A percentile compares a stretch with the other conserved stretches of the same genome.
These are phyloP conservation scores for Houttuynia cordata DNA, from an alignment of 164 flowering plant species.

Conservation along the genomic window DNA sequence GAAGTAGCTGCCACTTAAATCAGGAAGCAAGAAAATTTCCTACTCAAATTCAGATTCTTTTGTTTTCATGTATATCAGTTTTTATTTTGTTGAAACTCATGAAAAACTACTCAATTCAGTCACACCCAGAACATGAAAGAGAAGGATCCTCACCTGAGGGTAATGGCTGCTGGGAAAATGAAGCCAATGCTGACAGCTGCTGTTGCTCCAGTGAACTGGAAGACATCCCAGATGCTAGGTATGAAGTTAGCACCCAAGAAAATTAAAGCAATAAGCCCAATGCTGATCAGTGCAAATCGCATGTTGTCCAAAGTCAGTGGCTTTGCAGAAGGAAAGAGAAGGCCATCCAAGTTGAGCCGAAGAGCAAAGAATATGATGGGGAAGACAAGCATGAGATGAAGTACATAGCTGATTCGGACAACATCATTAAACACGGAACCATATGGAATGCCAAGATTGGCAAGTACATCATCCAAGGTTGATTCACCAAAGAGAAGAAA, in stretches of 20 bases:
- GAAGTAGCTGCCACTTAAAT: no score
- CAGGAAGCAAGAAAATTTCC: no score
- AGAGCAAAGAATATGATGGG: conserved; percentile 82
- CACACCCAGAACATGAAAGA: neutral
- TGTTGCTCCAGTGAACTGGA: conserved; percentile 95
- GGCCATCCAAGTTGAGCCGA: conserved; percentile 78
- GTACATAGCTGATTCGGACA: conserved; percentile 85
- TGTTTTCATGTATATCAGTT: no score
- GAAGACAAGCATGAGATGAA: conserved; percentile 89
- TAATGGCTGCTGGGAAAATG: conserved; percentile 84
- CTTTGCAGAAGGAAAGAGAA: conserved; percentile 56
- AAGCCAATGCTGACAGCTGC: conserved; percentile 92
- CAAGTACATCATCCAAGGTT: conserved; percentile 87
- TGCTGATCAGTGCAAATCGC: conserved; percentile 53
- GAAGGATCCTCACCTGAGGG: conserved; percentile 48
- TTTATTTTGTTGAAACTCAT: no score
- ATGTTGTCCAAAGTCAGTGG: conserved; percentile 39
- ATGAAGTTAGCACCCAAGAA: conserved; percentile 87
- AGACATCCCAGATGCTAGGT: conserved; percentile 98
- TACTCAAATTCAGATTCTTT: no score
- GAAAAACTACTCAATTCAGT: no score
- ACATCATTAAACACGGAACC: conserved; percentile 66
- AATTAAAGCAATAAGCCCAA: conserved; percentile 46
- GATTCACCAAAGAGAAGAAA: conserved; percentile 85
- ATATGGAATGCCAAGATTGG: conserved; percentile 79